A percentile compares a stretch with the other conserved stretches of the same genome.
Conservation (phyloP, 441 rosid species). For the Flueggea neowawraea region DNA sequence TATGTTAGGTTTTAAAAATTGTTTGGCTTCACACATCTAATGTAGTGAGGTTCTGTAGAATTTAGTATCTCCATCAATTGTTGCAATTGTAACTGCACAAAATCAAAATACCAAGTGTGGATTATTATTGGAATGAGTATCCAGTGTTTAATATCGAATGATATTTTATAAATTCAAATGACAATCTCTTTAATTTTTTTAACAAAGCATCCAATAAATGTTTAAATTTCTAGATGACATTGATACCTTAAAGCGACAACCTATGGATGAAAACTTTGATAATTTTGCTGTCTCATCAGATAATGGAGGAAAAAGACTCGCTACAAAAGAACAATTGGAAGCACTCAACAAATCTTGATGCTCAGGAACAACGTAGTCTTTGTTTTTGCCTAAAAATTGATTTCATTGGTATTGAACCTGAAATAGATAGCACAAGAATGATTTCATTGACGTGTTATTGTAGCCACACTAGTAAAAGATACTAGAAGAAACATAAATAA, state of each 20-base stretch:
- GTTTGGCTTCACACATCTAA: slow-evolving; percentile 98
- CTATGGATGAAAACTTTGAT: slow-evolving; percentile 90
- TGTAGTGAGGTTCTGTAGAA: slow-evolving; percentile 85
- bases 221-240: background rate
- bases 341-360: slow-evolving; percentile 89
- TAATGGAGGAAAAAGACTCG: slow-evolving; percentile 64
- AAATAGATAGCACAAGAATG: slow-evolving; percentile 23
- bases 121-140: background rate
- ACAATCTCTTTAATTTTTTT: background rate
- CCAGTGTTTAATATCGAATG: no score
- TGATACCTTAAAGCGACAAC: slow-evolving; percentile 82
- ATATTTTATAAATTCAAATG: background rate
- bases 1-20: slow-evolving; percentile 58
- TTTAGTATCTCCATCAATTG: slow-evolving; percentile 85
- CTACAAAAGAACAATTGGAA: slow-evolving; percentile 75
- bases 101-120: slow-evolving; percentile 22
- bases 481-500: background rate
- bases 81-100: slow-evolving; percentile 83
- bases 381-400: slow-evolving; percentile 87
- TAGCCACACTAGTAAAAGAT: slow-evolving; percentile 10
- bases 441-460: slow-evolving; percentile 12
- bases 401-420: slow-evolving; percentile 92
- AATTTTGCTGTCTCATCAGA: slow-evolving; percentile 68
- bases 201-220: background rate
- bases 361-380: slow-evolving; percentile 89